These are phyloP conservation scores for Linaria vulgaris DNA, from an alignment of 257 asterid genomes.

Conservation along the genomic window DNA sequence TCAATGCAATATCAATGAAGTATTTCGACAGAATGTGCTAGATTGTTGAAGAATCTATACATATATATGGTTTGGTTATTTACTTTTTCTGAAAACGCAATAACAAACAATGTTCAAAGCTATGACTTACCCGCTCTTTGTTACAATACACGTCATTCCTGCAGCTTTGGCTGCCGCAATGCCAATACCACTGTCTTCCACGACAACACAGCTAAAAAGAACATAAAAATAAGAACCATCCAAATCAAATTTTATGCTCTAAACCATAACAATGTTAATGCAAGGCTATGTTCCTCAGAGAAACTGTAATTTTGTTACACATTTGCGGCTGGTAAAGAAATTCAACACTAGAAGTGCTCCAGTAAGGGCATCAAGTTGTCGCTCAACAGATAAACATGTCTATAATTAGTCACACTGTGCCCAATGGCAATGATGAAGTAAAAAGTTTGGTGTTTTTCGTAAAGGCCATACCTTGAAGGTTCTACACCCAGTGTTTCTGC, in stretches of 20 bases:
- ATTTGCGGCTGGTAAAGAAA: not conserved
- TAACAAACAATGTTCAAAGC: not conserved
- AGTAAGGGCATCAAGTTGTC: too few species aligned
- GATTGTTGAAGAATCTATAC: not conserved
- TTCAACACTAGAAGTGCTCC: too few species aligned
- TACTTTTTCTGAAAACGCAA: not conserved
- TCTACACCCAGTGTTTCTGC: slow-evolving; percentile 75
- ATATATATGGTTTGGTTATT: not conserved
- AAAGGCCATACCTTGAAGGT: slow-evolving; percentile 67
- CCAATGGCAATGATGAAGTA: too few species aligned
- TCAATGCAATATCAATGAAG: too few species aligned
- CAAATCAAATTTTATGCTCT: not conserved
- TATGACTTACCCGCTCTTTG: slow-evolving; percentile 83
- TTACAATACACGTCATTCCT: slow-evolving; percentile 90
- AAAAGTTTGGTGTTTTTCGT: not conserved
- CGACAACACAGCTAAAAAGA: slow-evolving; percentile 73
- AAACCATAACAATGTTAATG: too few species aligned
- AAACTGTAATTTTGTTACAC: not conserved
- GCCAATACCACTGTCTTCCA: slow-evolving; percentile 97
- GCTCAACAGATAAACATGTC: not conserved
- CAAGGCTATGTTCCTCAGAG: not conserved
- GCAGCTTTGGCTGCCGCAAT: slow-evolving; percentile 97
- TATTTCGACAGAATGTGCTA: too few species aligned
- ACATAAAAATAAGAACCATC: slow-evolving; percentile 8
- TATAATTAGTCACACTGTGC: not conserved